Percentiles rank a stretch among this genome's conserved stretches.
These are phyloP conservation scores for Aspergillus sergii DNA, from an alignment of 2,329 filamentous ascomycete genomes.

Conservation along the genomic window DNA sequence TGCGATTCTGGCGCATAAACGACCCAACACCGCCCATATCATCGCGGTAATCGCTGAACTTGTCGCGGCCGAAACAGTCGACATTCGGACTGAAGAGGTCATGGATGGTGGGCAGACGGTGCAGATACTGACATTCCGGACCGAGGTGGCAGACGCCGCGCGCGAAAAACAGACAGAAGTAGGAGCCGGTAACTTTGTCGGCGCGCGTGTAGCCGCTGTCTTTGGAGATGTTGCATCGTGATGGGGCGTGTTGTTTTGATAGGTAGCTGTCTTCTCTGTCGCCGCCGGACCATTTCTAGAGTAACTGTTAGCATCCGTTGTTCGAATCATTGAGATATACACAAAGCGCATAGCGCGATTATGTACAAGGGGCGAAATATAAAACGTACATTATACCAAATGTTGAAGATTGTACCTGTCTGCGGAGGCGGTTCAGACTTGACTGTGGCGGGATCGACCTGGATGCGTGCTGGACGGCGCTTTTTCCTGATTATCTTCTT, in stretches of 20 bases:
- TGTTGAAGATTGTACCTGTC: slow-evolving; percentile 95
- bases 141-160: slow-evolving; percentile 78
- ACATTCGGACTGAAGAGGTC: slow-evolving; percentile 93
- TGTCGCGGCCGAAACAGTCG: slow-evolving; percentile 93
- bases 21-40: slow-evolving; percentile 97
- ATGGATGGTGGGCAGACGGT: slow-evolving; percentile 81
- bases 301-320: background rate
- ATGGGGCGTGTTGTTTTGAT: slow-evolving; percentile 77
- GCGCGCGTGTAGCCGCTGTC: slow-evolving; percentile 80
- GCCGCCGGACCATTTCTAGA: slow-evolving; percentile 83
- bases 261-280: slow-evolving; percentile 91
- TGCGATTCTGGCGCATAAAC: slow-evolving; percentile 92
- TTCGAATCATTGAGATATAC: background rate
- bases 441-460: slow-evolving; percentile 83
- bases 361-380: background rate
- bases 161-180: slow-evolving; percentile 91
- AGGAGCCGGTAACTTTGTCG: slow-evolving; percentile 75
- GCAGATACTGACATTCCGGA: slow-evolving; percentile 90
- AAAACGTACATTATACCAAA: slow-evolving; percentile 76
- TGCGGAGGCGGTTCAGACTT: slow-evolving; percentile 85
- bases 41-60: slow-evolving; percentile 88
- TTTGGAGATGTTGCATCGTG: slow-evolving; percentile 81
- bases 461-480: slow-evolving; percentile 82
- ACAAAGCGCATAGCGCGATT: background rate
- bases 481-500: slow-evolving; percentile 93